phyloP scores from a whole-genome alignment of 169 alveolate species.

The Fabrea salina region DNA sequence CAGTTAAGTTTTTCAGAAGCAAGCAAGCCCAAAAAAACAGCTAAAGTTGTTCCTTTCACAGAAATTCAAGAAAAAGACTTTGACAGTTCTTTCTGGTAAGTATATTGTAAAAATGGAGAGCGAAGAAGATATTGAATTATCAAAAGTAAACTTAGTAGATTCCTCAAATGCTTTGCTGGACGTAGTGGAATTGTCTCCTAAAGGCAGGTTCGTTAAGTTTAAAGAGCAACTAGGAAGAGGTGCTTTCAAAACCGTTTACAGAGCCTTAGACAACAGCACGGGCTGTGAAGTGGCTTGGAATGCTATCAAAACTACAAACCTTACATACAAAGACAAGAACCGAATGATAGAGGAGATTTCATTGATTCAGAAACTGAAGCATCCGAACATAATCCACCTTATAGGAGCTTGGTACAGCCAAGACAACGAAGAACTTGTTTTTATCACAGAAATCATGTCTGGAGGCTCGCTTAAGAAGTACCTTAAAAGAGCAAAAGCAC shows the following conservation, averaged over 20 bases:
- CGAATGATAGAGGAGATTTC: slow-evolving; percentile 56
- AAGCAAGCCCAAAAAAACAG: no score
- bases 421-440: slow-evolving; percentile 59
- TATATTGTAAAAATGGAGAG: no score
- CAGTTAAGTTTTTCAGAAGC: no score
- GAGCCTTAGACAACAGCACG: slow-evolving; percentile 71
- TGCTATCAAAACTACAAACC: slow-evolving; percentile 40
- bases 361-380: slow-evolving; percentile 59
- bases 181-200: slow-evolving; percentile 66
- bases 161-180: neutral
- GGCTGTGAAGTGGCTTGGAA: slow-evolving; percentile 83
- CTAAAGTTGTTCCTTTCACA: no score
- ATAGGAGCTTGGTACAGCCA: slow-evolving; percentile 57
- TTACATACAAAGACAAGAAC: slow-evolving; percentile 48
- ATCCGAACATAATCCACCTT: slow-evolving; percentile 67
- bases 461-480: slow-evolving; percentile 71
- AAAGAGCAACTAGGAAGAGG: slow-evolving; percentile 81
- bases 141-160: neutral
- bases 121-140: neutral
- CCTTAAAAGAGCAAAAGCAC: slow-evolving; percentile 49
- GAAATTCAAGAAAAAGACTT: no score
- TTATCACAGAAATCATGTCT: slow-evolving; percentile 74
- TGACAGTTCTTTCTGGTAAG: no score
- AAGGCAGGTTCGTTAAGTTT: slow-evolving; percentile 65
- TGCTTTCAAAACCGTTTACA: slow-evolving; percentile 71